Evolutionary conservation across 2,329 filamentous ascomycete genomes (phyloP).

Genomic region (Diaporthe citriasiana): DNA sequence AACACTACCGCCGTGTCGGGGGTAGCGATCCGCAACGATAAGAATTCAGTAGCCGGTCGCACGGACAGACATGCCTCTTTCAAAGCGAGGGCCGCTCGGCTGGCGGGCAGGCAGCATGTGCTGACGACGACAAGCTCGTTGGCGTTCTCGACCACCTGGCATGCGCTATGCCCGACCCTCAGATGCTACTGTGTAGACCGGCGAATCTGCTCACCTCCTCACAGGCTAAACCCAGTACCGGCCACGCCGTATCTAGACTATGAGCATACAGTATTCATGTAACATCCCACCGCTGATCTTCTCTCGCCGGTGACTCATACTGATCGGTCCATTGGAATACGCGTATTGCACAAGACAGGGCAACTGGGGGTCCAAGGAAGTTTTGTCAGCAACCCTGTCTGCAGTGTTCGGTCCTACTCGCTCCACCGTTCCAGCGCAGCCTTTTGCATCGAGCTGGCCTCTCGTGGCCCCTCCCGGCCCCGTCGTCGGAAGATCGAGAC

Average conservation of each 20-base stretch:
- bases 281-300: constrained; percentile 25
- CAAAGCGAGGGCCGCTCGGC: background rate
- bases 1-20: background rate
- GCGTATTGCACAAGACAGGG: background rate
- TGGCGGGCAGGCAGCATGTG: constrained; percentile 8
- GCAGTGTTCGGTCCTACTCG: constrained; percentile 4
- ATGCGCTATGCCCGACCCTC: background rate
- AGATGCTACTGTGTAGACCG: constrained; percentile 5
- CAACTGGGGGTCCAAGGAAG: too few species aligned
- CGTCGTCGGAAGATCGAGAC: background rate
- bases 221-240: constrained; percentile 22
- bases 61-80: background rate
- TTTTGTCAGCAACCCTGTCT: constrained; percentile 2
- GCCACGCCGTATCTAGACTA: background rate
- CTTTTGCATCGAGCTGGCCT: constrained; percentile 19
- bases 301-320: constrained; percentile 28
- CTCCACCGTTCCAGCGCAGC: constrained; percentile 1
- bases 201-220: constrained; percentile 12
- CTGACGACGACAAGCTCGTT: constrained; percentile 24
- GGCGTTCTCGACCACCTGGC: background rate
- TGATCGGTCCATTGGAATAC: constrained; percentile 6
- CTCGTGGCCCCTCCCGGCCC: background rate
- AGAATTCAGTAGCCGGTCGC: too few species aligned
- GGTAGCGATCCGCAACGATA: background rate
- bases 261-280: constrained; percentile 1